These are phyloP conservation scores for Artemisia tridentata DNA, from an alignment of 129 eudicot species.

Conservation along the genomic window DNA sequence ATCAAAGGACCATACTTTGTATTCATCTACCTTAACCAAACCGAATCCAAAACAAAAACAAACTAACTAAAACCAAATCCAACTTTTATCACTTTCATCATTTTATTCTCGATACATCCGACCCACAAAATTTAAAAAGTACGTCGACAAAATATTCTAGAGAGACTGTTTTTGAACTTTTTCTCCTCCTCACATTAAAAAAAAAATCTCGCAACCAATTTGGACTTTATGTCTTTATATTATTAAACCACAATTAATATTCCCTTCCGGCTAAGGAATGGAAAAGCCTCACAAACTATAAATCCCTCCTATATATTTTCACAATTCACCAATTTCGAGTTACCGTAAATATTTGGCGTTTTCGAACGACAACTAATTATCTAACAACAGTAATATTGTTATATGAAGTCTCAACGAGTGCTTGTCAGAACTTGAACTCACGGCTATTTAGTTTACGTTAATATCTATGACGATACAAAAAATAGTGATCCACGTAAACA, in stretches of 20 bases:
- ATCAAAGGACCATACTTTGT: background rate
- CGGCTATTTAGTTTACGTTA: too few relatives aligned
- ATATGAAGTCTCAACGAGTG: too few relatives aligned
- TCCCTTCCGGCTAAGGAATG: too few relatives aligned
- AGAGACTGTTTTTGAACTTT: slow-evolving; percentile 11
- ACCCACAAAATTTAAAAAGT: background rate
- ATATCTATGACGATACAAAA: slow-evolving; percentile 34
- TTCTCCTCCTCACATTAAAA: background rate
- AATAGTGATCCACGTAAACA: slow-evolving; percentile 33
- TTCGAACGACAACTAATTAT: too few relatives aligned
- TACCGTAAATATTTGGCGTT: too few relatives aligned
- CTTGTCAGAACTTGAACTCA: too few relatives aligned
- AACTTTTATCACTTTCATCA: background rate
- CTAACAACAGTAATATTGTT: too few relatives aligned
- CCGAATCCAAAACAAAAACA: background rate
- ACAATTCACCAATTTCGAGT: background rate
- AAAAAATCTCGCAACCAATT: slow-evolving; percentile 14
- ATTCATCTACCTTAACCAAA: background rate
- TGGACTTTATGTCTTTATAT: slow-evolving; percentile 28
- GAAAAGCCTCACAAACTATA: background rate
- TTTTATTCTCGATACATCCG: slow-evolving; percentile 5
- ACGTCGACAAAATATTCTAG: slow-evolving; percentile 8
- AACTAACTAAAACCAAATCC: background rate
- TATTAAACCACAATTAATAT: slow-evolving; percentile 1
- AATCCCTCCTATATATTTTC: slow-evolving; percentile 4